Percentiles rank a stretch among this genome's conserved stretches.
Conservation (phyloP, 208 protist species). For the Leishmania tarentolae region DNA sequence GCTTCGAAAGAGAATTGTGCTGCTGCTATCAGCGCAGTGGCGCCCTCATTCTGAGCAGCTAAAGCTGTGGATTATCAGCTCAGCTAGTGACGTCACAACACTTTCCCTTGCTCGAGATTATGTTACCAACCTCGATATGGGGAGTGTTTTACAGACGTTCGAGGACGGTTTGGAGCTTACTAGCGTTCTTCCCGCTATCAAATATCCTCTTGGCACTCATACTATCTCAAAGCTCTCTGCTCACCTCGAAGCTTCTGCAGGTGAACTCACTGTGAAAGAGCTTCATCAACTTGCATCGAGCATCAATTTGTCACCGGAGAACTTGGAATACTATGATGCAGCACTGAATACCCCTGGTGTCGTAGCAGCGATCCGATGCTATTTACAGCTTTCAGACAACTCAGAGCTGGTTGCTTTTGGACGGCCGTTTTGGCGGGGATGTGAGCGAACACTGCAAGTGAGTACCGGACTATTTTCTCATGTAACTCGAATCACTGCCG, state of each 20-base stretch:
- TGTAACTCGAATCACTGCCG: slow-evolving; percentile 1
- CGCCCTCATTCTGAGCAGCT: slow-evolving; percentile 67
- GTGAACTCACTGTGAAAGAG: slow-evolving; percentile 7
- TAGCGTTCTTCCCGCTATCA: slow-evolving; percentile 18
- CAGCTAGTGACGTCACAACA: slow-evolving; percentile 26
- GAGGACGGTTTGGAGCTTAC: slow-evolving; percentile 35
- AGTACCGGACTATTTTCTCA: neutral
- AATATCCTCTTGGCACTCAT: slow-evolving; percentile 28
- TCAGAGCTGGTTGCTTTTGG: slow-evolving; percentile 18
- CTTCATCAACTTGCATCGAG: slow-evolving; percentile 15
- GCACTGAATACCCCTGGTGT: slow-evolving; percentile 6
- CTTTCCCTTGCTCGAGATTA: slow-evolving; percentile 29
- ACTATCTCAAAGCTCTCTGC: slow-evolving; percentile 10
- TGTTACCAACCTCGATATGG: slow-evolving; percentile 25
- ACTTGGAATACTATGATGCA: slow-evolving; percentile 26
- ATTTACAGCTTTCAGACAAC: slow-evolving; percentile 2
- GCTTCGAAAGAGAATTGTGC: neutral
- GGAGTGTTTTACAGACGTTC: slow-evolving; percentile 21
- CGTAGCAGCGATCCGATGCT: slow-evolving; percentile 15
- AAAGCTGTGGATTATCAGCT: slow-evolving; percentile 54
- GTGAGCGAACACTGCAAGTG: neutral
- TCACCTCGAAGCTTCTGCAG: slow-evolving; percentile 17
- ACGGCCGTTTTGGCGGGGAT: slow-evolving; percentile 1
- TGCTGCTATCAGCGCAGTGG: slow-evolving; percentile 41
- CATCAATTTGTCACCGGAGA: slow-evolving; percentile 7